Evolutionary conservation across 495 filamentous ascomycete genomes (phyloP), one percentile per base, ranked within the genome.

Genomic region (Aspergillus sparsus): DNA sequence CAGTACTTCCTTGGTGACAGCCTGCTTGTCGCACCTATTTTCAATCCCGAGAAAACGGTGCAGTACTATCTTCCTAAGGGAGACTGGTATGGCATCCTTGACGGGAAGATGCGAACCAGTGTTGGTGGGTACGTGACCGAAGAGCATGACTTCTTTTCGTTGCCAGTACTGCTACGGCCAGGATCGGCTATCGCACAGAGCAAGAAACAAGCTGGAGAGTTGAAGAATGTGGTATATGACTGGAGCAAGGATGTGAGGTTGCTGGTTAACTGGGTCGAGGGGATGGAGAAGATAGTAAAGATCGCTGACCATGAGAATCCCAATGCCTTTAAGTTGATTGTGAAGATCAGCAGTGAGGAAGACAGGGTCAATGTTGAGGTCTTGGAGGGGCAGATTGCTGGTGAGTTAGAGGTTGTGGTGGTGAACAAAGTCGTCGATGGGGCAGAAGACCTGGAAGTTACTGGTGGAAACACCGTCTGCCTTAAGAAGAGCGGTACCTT

Each of bases 1-100:
- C 57, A 60, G 49, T 60, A 60, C 21, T 53, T 60, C 49, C 57
- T 60, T 0, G 57, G 57, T 13, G 57, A 60, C 36, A 60, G 57
- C 18, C 49, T 60, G 16, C 49, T 60, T 5, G 49, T 60, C 15
- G 49, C 57, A 16, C 57, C 57, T 8, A 47, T 60, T 5, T 45
- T 60, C 36, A 60, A 60, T 49, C 13, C 49, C 18, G 47, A 53
- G 31, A 47, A 18, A 6, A 8, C 1, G 0, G 35, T 46, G 3
- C 57, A 60, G 37, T 60, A 60, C 13, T 60, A 60, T 39, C 49
- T 60, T 11, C 57, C 57, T 10, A 45, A 53, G 49, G 57, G 57
- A 13, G 57, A 60, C 3, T 60, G 57, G 57, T 60, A 60, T 31
- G 57, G 57, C 6, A 53, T 60, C 11, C 49, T 60, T 0, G 57